Conservation (phyloP, 306 rosid genomes). For the Gleditsia sinensis region DNA sequence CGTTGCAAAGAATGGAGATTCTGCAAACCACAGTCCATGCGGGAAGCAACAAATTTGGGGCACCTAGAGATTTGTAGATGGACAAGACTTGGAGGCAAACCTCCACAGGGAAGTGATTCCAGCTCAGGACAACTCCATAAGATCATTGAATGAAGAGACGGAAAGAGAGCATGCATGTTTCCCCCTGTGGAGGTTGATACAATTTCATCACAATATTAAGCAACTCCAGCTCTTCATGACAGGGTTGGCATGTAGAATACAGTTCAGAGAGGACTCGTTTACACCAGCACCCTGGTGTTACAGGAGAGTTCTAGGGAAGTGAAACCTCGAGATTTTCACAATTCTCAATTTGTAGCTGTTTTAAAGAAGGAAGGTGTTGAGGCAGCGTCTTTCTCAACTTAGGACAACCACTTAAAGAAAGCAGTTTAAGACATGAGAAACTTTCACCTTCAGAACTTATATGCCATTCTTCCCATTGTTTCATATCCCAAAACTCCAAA, state of each 20-base stretch:
- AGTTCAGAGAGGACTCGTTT: neutral
- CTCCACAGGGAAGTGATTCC: neutral
- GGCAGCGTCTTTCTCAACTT: neutral
- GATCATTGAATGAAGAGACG: neutral
- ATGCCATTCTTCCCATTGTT: constrained; percentile 23
- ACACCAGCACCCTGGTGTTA: neutral
- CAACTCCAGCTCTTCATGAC: neutral
- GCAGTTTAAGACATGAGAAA: neutral
- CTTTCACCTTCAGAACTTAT: neutral
- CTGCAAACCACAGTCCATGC: neutral
- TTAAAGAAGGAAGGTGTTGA: neutral
- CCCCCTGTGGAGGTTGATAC: neutral
- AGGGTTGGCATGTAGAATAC: neutral
- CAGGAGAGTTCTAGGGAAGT: neutral
- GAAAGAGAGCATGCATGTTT: constrained; percentile 1
- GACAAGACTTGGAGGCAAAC: neutral
- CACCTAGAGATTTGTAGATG: neutral
- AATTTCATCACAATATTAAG: neutral
- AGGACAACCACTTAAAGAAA: rapidly evolving
- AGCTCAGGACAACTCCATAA: neutral
- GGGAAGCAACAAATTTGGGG: neutral
- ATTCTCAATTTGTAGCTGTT: rapidly evolving
- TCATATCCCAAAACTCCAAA: neutral
- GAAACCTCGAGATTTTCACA: neutral
- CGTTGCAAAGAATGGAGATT: neutral